phyloP scores from a whole-genome alignment of 345 rosid genomes.

The Salix caprea region DNA sequence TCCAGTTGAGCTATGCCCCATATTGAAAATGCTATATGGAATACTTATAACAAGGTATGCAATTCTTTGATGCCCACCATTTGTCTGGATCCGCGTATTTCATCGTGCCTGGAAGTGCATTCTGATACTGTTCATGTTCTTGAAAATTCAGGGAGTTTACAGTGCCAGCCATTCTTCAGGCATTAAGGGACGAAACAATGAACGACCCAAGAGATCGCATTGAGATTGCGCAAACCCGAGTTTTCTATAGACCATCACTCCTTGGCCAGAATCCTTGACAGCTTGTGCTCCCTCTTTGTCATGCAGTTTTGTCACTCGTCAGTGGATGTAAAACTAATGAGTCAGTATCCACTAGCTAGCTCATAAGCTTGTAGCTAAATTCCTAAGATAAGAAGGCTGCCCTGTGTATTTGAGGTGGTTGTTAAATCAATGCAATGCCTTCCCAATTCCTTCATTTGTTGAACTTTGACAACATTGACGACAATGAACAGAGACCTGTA shows the following conservation, averaged over 20 bases:
- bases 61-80: neutral
- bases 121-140: constrained; percentile 5
- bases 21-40: constrained; percentile 71
- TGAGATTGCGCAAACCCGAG: constrained; percentile 25
- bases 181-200: constrained; percentile 30
- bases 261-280: constrained; percentile 29
- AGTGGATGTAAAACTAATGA: constrained; percentile 1
- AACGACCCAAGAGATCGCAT: constrained; percentile 33
- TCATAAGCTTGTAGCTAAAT: neutral
- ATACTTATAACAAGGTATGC: constrained; percentile 30
- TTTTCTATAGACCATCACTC: constrained; percentile 21
- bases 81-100: neutral
- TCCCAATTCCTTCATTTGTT: constrained; percentile 9
- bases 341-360: neutral
- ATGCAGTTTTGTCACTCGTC: neutral
- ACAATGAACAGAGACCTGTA: neutral
- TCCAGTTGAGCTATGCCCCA: constrained; percentile 88
- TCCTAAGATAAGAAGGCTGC: neutral
- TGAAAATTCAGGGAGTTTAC: constrained; percentile 18
- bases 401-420: neutral
- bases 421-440: neutral
- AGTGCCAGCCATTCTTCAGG: constrained; percentile 27
- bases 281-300: neutral
- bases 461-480: neutral
- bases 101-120: neutral